phyloP scores from a whole-genome alignment of 495 filamentous ascomycete genomes.

The Bombardia bombarda region DNA sequence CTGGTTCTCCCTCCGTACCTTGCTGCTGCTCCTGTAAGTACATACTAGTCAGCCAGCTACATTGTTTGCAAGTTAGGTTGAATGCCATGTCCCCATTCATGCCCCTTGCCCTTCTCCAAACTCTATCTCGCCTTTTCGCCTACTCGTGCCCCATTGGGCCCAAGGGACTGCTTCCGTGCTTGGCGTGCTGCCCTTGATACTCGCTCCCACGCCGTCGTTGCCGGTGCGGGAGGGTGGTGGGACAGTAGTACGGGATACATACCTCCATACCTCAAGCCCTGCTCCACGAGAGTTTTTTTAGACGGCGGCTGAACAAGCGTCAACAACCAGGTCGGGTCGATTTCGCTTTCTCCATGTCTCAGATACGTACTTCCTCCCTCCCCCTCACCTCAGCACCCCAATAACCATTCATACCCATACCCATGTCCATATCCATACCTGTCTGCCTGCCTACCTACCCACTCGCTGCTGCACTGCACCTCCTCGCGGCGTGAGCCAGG shows the following conservation, averaged over 20 bases:
- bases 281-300: slow-evolving; percentile 11
- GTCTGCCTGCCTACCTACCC: too few relatives aligned
- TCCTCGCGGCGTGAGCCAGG: too few relatives aligned
- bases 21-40: background rate
- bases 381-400: background rate
- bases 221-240: slow-evolving; percentile 3
- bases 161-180: slow-evolving; percentile 8
- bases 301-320: slow-evolving; percentile 19
- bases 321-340: slow-evolving; percentile 17
- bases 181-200: slow-evolving; percentile 1
- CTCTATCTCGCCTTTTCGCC: slow-evolving; percentile 1
- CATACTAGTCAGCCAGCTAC: too few relatives aligned
- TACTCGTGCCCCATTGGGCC: slow-evolving; percentile 4
- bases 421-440: slow-evolving; percentile 12
- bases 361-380: slow-evolving; percentile 12
- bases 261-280: slow-evolving; percentile 6
- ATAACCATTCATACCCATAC: slow-evolving; percentile 7
- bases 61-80: background rate
- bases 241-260: too few relatives aligned
- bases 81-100: too few relatives aligned
- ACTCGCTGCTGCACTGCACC: too few relatives aligned
- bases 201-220: slow-evolving; percentile 6
- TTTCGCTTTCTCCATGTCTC: slow-evolving; percentile 18
- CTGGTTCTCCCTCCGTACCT: too few relatives aligned
- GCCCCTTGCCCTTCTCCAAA: slow-evolving; percentile 1